Evolutionary conservation across 139 green algal species (phyloP), one percentile per base, ranked within the genome.

Genomic region (Nannochloris sp.): DNA sequence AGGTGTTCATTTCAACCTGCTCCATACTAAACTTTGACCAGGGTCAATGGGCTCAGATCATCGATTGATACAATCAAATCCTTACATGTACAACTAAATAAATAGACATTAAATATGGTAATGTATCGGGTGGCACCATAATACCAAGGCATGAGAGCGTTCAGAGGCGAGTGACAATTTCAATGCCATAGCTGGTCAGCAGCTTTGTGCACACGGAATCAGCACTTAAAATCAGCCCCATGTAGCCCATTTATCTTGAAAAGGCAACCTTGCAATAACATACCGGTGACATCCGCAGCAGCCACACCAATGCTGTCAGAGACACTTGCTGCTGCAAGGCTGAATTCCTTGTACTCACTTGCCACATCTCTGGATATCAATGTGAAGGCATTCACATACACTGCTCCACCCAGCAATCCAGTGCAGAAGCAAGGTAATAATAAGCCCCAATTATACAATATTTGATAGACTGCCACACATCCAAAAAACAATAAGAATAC

Each of bases 371-470:
- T 61, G 5, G 63, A 45, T 17, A 89, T 67, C 4, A 84, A 43
- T 0, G 66, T 84, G 59, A 89, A 89, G 13, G 70, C 73, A 44
- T 84, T 81, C 11, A 89, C 82, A 68, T 89, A 89, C 43, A 84
- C 75, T 10, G 70, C 75, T 5, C 82, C 82, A 0, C 82, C 82
- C 49, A 89, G 30, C 55, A 89, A 56, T 2, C 82, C 82, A 56
- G 74, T 51, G 20, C 49, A 57, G 12, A 87, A 69, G 63, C 77
- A 85, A 37, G 65, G 60, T 12, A 68, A 3, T 28, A 86, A 66
- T 13, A 89, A 67, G 10, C 57, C 26, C 62, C 62, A 83, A 65
- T 62, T 77, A 67, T 84, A 84, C 68, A 57, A 72, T 13, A 61
- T 66, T 36, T 83, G 67, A 11, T 25, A 37, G 2, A 77, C 45